Evolutionary conservation across 225 moss, liverwort and hornwort species (phyloP).

Genomic region (Anthoceros angustus): DNA sequence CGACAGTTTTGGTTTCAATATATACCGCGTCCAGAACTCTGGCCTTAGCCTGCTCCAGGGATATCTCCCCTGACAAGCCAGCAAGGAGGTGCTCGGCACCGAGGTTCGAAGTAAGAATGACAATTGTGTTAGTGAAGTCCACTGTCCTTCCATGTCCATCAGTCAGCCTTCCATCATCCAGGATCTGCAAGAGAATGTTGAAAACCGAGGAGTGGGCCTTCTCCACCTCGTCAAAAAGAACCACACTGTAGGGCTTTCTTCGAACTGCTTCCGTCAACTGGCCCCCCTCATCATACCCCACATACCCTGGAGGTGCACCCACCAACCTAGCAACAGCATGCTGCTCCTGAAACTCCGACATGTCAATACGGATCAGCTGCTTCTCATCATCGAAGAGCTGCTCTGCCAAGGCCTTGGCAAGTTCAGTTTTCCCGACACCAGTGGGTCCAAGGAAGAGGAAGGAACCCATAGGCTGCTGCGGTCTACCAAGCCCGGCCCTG

Average conservation of each 20-base stretch:
- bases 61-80: conserved; percentile 42
- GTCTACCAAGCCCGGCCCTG: conserved; percentile 73
- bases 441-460: conserved; percentile 89
- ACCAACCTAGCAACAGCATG: conserved; percentile 85
- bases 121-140: conserved; percentile 75
- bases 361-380: conserved; percentile 75
- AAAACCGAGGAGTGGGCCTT: conserved; percentile 78
- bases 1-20: not conserved
- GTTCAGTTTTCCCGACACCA: conserved; percentile 88
- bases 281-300: conserved; percentile 87
- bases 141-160: conserved; percentile 91
- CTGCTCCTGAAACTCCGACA: conserved; percentile 97
- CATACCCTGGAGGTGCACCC: conserved; percentile 96
- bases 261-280: conserved; percentile 84
- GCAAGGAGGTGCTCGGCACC: conserved; percentile 82
- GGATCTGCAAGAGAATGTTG: conserved; percentile 76
- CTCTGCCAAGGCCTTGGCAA: conserved; percentile 83
- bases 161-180: conserved; percentile 91
- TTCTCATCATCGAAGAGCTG: conserved; percentile 89
- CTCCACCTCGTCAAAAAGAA: conserved; percentile 88
- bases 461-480: conserved; percentile 73
- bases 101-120: conserved; percentile 84
- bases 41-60: conserved; percentile 51
- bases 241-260: conserved; percentile 70
- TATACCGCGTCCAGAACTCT: conserved; percentile 58